Conservation (phyloP, 2,329 filamentous ascomycete genomes). For the Neofusicoccum sp. region DNA sequence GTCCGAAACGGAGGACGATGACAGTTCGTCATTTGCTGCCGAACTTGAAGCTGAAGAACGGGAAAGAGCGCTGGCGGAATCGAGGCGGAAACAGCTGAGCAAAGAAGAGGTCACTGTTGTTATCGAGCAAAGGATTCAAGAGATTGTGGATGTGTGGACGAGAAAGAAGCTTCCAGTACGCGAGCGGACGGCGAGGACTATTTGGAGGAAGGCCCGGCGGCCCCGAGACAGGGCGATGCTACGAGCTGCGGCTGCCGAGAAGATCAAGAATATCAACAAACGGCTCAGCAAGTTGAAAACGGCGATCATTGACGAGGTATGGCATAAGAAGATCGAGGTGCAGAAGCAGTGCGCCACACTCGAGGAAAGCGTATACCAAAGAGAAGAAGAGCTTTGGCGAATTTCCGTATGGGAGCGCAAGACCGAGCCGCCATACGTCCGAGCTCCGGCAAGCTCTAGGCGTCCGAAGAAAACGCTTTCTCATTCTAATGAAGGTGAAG, state of each 20-base stretch:
- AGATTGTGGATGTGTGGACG: conserved; percentile 57
- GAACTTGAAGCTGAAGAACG: conserved; percentile 45
- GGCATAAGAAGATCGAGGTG: conserved; percentile 55
- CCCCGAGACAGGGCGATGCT: conserved; percentile 38
- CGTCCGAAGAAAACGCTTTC: background rate
- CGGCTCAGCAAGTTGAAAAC: conserved; percentile 58
- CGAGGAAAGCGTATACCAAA: conserved; percentile 64
- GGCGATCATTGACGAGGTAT: conserved; percentile 54
- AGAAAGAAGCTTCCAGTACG: conserved; percentile 56
- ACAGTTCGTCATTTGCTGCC: conserved; percentile 22
- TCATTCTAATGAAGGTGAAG: conserved; percentile 24
- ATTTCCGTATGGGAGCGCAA: conserved; percentile 40
- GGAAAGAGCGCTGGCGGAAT: conserved; percentile 45
- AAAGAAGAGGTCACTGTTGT: conserved; percentile 50
- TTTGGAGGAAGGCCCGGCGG: conserved; percentile 61
- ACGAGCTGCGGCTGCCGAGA: conserved; percentile 45
- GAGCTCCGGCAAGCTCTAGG: background rate
- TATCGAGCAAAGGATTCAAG: conserved; percentile 55
- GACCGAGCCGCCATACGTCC: conserved; percentile 17
- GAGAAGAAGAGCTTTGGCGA: conserved; percentile 53
- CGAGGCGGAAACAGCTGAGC: conserved; percentile 22
- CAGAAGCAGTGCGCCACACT: conserved; percentile 57
- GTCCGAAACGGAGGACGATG: conserved; percentile 44
- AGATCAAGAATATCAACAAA: conserved; percentile 44
- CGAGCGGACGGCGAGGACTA: conserved; percentile 54